phyloP scores from a whole-genome alignment of 352 stramenopile genomes.

The Pythium utonaiense region DNA sequence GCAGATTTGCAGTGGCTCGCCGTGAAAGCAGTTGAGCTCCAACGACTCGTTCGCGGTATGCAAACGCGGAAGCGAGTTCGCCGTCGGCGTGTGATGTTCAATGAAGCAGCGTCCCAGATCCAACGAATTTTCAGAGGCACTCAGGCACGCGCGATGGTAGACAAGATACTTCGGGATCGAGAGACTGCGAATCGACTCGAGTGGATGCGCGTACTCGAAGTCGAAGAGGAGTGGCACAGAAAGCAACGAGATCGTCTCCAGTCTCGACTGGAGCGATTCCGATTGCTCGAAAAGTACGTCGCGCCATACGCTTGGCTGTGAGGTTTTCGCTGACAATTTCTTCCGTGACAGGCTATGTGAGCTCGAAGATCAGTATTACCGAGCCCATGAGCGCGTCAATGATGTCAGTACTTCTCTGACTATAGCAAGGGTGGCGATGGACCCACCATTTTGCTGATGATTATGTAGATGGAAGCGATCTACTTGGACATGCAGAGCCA shows the following conservation, averaged over 20 bases:
- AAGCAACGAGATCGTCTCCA: constrained; percentile 56
- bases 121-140: constrained; percentile 71
- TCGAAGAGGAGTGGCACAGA: constrained; percentile 65
- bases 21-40: constrained; percentile 40
- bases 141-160: constrained; percentile 33
- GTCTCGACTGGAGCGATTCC: constrained; percentile 46
- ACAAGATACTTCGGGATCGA: constrained; percentile 42
- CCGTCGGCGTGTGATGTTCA: constrained; percentile 8
- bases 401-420: constrained; percentile 48
- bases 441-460: not conserved
- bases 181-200: constrained; percentile 64
- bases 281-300: constrained; percentile 49
- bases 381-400: constrained; percentile 50
- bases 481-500: constrained; percentile 82
- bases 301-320: not conserved
- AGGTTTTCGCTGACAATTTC: too few species aligned
- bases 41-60: constrained; percentile 50
- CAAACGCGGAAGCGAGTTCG: constrained; percentile 39
- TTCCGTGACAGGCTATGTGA: constrained; percentile 39
- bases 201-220: constrained; percentile 66
- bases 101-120: constrained; percentile 42
- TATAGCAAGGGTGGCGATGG: too few species aligned
- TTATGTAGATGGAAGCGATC: constrained; percentile 64
- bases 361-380: constrained; percentile 64
- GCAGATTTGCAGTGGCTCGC: constrained; percentile 54